Percentiles rank a stretch among this genome's conserved stretches.
Evolutionary conservation across 257 asterid genomes (phyloP).

Genomic region (Osmanthus fragrans): DNA sequence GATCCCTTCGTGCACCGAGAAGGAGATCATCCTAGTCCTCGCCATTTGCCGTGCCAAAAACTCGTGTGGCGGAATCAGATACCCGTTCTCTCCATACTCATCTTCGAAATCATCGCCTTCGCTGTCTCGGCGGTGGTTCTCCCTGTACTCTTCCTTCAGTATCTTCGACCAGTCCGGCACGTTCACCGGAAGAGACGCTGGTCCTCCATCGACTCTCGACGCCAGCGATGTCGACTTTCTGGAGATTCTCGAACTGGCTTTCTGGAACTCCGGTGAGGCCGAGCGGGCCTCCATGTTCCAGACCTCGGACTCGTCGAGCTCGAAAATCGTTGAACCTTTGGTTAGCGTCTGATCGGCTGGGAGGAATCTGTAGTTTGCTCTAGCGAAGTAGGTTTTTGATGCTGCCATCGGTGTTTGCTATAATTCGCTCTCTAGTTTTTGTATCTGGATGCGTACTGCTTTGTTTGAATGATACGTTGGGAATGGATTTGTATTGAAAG

Average conservation of each 20-base stretch:
- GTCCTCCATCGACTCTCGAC: constrained; percentile 18
- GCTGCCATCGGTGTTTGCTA: constrained; percentile 56
- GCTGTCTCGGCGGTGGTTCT: constrained; percentile 44
- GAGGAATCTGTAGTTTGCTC: constrained; percentile 62
- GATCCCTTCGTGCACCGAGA: constrained; percentile 90
- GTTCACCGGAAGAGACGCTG: constrained; percentile 88
- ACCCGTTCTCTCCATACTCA: constrained; percentile 39
- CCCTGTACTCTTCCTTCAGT: constrained; percentile 72
- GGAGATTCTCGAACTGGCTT: constrained; percentile 31
- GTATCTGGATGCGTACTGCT: not conserved
- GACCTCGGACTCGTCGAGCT: constrained; percentile 85
- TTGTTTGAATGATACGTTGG: not conserved
- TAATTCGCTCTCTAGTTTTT: not conserved
- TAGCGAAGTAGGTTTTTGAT: constrained; percentile 56
- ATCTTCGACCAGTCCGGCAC: constrained; percentile 99
- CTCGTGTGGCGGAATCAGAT: constrained; percentile 91
- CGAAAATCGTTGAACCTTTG: constrained; percentile 54
- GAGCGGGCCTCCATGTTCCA: constrained; percentile 56
- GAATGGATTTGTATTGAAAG: constrained; percentile 4
- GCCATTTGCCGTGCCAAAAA: constrained; percentile 50
- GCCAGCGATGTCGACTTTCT: constrained; percentile 36
- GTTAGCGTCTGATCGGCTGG: constrained; percentile 34
- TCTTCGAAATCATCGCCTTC: constrained; percentile 45
- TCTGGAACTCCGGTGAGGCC: constrained; percentile 63
- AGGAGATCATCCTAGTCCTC: constrained; percentile 66